Conservation (phyloP, 306 rosid species). For the Luffa aegyptiaca region DNA sequence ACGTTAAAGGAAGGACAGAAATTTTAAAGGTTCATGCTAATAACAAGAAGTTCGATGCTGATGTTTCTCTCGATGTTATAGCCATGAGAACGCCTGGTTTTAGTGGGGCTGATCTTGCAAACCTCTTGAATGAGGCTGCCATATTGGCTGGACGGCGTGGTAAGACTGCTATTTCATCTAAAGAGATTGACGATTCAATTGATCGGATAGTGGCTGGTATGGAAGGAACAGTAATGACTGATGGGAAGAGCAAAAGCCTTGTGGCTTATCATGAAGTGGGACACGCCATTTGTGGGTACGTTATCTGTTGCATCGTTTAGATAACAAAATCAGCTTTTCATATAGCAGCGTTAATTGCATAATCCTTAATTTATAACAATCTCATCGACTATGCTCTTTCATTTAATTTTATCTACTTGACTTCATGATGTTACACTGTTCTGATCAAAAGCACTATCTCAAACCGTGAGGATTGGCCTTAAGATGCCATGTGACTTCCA, state of each 20-base stretch:
- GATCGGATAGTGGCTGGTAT: conserved; percentile 99
- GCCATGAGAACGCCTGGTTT: conserved; percentile 99
- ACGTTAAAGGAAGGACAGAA: conserved; percentile 86
- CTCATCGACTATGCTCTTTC: neutral
- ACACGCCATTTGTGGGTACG: conserved; percentile 96
- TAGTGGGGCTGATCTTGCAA: conserved; percentile 98
- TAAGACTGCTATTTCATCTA: conserved; percentile 74
- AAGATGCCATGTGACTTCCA: neutral
- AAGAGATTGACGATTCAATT: conserved; percentile 93
- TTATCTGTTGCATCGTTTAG: neutral
- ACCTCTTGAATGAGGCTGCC: conserved; percentile 96
- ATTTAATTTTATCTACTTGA: neutral
- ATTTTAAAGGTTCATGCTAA: conserved; percentile 87
- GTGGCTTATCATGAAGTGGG: conserved; percentile 99
- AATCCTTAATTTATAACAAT: neutral
- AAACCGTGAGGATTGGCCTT: neutral
- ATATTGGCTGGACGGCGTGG: conserved; percentile 95
- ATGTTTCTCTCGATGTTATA: conserved; percentile 79
- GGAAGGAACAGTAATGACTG: conserved; percentile 99
- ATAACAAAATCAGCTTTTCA: neutral
- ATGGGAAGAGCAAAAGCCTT: conserved; percentile 95
- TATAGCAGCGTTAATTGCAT: neutral
- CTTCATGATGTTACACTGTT: neutral
- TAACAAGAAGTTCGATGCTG: conserved; percentile 79
- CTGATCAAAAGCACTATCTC: neutral